Percentiles rank a stretch among this genome's conserved stretches.
Evolutionary conservation across 306 rosid genomes (phyloP).

Genomic region (Hippophae tibetana): DNA sequence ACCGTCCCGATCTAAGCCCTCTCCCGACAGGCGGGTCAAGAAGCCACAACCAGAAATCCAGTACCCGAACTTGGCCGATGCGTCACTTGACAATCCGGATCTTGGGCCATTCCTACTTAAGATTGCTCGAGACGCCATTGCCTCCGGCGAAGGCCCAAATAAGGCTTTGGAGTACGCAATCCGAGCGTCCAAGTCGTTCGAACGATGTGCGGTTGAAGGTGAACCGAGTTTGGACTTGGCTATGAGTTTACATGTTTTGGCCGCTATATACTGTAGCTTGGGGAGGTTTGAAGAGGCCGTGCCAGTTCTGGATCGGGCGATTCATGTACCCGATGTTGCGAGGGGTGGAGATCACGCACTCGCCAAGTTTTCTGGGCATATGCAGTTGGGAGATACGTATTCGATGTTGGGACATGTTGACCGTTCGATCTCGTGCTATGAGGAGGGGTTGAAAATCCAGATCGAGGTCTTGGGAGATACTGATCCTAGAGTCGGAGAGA

Average conservation of each 20-base stretch:
- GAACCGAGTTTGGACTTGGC: slow-evolving; percentile 86
- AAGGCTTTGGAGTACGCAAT: slow-evolving; percentile 82
- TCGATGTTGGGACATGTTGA: slow-evolving; percentile 96
- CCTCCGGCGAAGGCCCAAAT: slow-evolving; percentile 88
- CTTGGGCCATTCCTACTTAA: slow-evolving; percentile 94
- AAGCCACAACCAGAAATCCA: slow-evolving; percentile 62
- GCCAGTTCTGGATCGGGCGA: slow-evolving; percentile 85
- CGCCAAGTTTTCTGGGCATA: slow-evolving; percentile 87
- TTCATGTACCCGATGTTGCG: slow-evolving; percentile 50
- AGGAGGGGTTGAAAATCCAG: slow-evolving; percentile 88
- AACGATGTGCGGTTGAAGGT: slow-evolving; percentile 68
- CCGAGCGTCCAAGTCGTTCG: slow-evolving; percentile 82
- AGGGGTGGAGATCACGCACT: slow-evolving; percentile 88
- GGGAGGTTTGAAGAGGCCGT: slow-evolving; percentile 93
- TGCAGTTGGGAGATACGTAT: slow-evolving; percentile 92
- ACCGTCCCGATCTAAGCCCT: slow-evolving; percentile 61
- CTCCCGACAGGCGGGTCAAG: slow-evolving; percentile 40
- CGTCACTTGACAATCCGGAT: slow-evolving; percentile 94
- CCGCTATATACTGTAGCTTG: slow-evolving; percentile 87
- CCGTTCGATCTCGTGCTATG: slow-evolving; percentile 64
- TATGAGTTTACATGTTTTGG: slow-evolving; percentile 93
- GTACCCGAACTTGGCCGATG: slow-evolving; percentile 38
- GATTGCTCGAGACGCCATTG: slow-evolving; percentile 80
- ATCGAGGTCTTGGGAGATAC: slow-evolving; percentile 84
- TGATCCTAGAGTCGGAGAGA: slow-evolving; percentile 94